Percentiles rank a stretch among this genome's conserved stretches.
These are phyloP conservation scores for Auriscalpium vulgare DNA, from an alignment of 768 basidiomycete species.

Conservation along the genomic window DNA sequence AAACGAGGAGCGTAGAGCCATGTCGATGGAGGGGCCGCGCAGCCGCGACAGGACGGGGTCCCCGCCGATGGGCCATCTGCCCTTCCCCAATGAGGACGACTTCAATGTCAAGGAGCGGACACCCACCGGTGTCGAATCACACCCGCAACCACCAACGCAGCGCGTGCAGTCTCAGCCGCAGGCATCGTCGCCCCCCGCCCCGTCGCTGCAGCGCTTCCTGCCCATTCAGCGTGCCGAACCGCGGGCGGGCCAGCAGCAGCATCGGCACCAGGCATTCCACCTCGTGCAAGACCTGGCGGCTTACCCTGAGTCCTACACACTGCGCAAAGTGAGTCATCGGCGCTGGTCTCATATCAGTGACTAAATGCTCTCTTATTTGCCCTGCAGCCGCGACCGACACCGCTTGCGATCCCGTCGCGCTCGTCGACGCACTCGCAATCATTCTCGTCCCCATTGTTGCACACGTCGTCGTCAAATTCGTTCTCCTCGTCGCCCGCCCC, in stretches of 20 bases:
- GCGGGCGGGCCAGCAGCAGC: not conserved
- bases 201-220: not conserved
- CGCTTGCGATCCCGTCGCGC: too few species aligned
- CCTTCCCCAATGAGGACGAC: conserved; percentile 4
- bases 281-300: conserved; percentile 8
- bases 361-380: too few species aligned
- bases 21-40: not conserved
- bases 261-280: conserved; percentile 1
- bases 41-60: not conserved
- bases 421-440: too few species aligned
- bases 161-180: not conserved
- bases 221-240: not conserved
- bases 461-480: too few species aligned
- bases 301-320: conserved; percentile 2
- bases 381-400: too few species aligned
- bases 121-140: not conserved
- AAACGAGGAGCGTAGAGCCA: not conserved
- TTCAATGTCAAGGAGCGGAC: not conserved
- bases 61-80: not conserved
- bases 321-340: not conserved
- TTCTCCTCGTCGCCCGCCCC: too few species aligned
- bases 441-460: too few species aligned
- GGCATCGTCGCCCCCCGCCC: not conserved
- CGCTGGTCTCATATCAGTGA: too few species aligned
- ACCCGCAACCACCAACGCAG: conserved; percentile 1